Conservation (phyloP, 2,329 filamentous ascomycete species). For the Geosmithia morbida region DNA sequence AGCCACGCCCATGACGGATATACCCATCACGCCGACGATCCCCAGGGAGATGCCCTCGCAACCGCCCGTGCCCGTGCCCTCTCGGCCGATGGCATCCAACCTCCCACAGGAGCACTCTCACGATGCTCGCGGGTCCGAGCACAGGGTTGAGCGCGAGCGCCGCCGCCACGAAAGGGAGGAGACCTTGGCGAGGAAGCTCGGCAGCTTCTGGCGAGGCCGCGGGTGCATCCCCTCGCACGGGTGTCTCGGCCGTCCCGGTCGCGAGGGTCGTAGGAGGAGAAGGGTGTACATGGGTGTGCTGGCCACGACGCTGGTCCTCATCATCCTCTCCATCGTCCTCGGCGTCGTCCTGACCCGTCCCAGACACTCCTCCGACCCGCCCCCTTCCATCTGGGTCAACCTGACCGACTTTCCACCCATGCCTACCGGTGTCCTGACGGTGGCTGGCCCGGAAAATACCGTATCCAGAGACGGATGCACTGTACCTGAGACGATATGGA, state of each 20-base stretch:
- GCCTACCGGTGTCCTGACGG: conserved; percentile 67
- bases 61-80: conserved; percentile 17
- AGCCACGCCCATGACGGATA: conserved; percentile 43
- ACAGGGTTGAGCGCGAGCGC: conserved; percentile 34
- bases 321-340: conserved; percentile 43
- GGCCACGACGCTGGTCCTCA: conserved; percentile 33
- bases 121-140: conserved; percentile 21
- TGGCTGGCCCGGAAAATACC: conserved; percentile 57
- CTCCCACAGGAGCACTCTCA: conserved; percentile 28
- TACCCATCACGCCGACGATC: conserved; percentile 33
- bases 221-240: conserved; percentile 48
- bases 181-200: conserved; percentile 36
- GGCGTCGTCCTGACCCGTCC: conserved; percentile 35
- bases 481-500: conserved; percentile 64
- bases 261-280: conserved; percentile 48
- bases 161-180: conserved; percentile 54
- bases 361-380: conserved; percentile 7
- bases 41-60: conserved; percentile 2
- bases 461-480: conserved; percentile 56
- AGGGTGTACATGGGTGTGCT: conserved; percentile 42
- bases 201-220: conserved; percentile 51
- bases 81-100: conserved; percentile 28
- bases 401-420: conserved; percentile 77
- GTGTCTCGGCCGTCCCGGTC: conserved; percentile 48
- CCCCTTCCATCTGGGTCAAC: conserved; percentile 58